phyloP scores from a whole-genome alignment of 169 alveolate genomes.

The Perkinsus marinus region DNA sequence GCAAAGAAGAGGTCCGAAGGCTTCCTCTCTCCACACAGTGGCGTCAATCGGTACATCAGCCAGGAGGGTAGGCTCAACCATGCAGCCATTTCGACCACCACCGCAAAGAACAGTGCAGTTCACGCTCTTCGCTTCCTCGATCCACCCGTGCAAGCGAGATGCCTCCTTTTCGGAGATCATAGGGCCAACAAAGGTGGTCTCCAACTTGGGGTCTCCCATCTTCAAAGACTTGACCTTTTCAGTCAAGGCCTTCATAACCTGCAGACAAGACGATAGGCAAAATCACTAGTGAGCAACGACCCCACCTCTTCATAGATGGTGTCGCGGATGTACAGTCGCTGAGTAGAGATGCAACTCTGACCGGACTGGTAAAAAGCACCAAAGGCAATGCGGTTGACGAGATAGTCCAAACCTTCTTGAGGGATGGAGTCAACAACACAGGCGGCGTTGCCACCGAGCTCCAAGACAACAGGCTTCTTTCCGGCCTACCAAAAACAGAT shows the following conservation, averaged over 20 bases:
- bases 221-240: not conserved
- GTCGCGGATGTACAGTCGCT: not conserved
- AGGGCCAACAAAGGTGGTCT: not conserved
- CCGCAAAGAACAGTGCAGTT: not conserved
- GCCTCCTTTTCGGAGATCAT: constrained; percentile 1
- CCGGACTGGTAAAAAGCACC: not conserved
- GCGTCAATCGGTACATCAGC: not conserved
- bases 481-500: too few species aligned
- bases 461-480: not conserved
- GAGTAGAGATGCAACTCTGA: not conserved
- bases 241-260: not conserved
- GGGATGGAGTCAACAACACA: not conserved
- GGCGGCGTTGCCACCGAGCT: constrained; percentile 4
- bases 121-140: not conserved
- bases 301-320: not conserved
- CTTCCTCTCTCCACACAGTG: not conserved
- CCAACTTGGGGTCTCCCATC: not conserved
- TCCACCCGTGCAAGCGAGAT: not conserved
- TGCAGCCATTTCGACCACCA: not conserved
- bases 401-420: not conserved
- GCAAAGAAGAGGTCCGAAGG: not conserved
- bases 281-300: not conserved
- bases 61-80: not conserved
- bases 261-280: not conserved
- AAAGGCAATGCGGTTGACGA: not conserved